phyloP scores from a whole-genome alignment of 148 eudicot genomes.

The Oxyria digyna region DNA sequence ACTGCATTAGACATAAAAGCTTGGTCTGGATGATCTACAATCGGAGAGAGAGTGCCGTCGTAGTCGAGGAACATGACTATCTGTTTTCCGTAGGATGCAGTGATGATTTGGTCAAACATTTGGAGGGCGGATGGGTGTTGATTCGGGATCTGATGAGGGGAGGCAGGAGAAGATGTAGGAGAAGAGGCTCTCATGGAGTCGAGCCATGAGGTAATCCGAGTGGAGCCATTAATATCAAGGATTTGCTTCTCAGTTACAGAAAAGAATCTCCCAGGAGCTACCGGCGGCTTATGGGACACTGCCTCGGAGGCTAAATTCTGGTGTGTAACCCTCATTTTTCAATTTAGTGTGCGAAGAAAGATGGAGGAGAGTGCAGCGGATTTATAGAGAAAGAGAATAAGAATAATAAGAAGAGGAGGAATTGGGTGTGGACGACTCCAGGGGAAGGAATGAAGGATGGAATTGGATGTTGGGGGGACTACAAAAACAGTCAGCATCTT shows the following conservation, averaged over 20 bases:
- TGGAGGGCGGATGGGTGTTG: neutral
- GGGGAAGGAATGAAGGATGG: neutral
- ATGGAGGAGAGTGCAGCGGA: neutral
- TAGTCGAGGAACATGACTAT: constrained; percentile 5
- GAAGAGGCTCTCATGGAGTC: constrained; percentile 17
- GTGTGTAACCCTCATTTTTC: neutral
- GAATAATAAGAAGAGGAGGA: neutral
- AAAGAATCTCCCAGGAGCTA: neutral
- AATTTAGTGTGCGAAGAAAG: neutral
- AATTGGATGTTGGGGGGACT: constrained; percentile 1
- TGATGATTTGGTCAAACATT: constrained; percentile 8
- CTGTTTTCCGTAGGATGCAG: constrained; percentile 1
- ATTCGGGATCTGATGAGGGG: neutral
- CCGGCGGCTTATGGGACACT: constrained; percentile 1
- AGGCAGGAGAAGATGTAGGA: neutral
- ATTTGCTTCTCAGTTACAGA: neutral
- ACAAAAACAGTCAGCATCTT: neutral
- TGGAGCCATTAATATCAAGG: neutral
- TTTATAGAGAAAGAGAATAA: no score
- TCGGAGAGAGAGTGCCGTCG: constrained; percentile 6
- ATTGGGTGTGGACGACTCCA: neutral
- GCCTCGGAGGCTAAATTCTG: neutral
- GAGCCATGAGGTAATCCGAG: constrained; percentile 7
- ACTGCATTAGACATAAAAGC: constrained; percentile 10
- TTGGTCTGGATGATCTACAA: constrained; percentile 8